These are phyloP conservation scores for Hortaea sp. DNA, from an alignment of 2,329 filamentous ascomycete species.

Conservation along the genomic window DNA sequence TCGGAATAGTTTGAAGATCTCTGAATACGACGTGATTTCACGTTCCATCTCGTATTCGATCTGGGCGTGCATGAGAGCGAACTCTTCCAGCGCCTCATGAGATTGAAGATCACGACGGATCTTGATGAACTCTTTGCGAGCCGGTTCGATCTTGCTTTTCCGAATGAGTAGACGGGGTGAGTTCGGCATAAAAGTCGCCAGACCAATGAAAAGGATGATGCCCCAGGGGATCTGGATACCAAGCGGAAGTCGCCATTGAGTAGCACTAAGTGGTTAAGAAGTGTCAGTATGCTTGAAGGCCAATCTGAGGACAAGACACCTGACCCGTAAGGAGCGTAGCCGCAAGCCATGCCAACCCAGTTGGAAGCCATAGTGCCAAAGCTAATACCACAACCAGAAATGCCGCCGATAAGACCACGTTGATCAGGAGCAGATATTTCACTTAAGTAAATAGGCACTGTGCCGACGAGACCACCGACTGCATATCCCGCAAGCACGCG, in stretches of 20 bases:
- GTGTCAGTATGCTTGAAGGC: neutral
- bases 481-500: slow-evolving; percentile 20
- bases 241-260: slow-evolving; percentile 47
- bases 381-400: slow-evolving; percentile 42
- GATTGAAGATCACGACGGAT: slow-evolving; percentile 39
- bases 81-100: slow-evolving; percentile 41
- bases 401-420: slow-evolving; percentile 44
- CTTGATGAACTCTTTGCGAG: slow-evolving; percentile 37
- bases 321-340: slow-evolving; percentile 33
- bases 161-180: slow-evolving; percentile 46
- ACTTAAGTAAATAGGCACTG: slow-evolving; percentile 46
- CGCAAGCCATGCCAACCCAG: slow-evolving; percentile 48
- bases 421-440: slow-evolving; percentile 39
- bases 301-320: neutral
- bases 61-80: slow-evolving; percentile 40
- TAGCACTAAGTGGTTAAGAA: slow-evolving; percentile 18
- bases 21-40: slow-evolving; percentile 42
- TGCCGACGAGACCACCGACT: slow-evolving; percentile 28
- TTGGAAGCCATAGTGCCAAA: slow-evolving; percentile 49
- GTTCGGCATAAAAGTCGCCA: slow-evolving; percentile 47
- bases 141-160: slow-evolving; percentile 39
- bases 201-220: slow-evolving; percentile 43
- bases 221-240: slow-evolving; percentile 48
- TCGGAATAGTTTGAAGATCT: slow-evolving; percentile 44
- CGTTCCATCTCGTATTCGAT: slow-evolving; percentile 47